Evolutionary conservation across 768 basidiomycete species (phyloP), one percentile per base, ranked within the genome.

Genomic region (Tricholoma matsutake): DNA sequence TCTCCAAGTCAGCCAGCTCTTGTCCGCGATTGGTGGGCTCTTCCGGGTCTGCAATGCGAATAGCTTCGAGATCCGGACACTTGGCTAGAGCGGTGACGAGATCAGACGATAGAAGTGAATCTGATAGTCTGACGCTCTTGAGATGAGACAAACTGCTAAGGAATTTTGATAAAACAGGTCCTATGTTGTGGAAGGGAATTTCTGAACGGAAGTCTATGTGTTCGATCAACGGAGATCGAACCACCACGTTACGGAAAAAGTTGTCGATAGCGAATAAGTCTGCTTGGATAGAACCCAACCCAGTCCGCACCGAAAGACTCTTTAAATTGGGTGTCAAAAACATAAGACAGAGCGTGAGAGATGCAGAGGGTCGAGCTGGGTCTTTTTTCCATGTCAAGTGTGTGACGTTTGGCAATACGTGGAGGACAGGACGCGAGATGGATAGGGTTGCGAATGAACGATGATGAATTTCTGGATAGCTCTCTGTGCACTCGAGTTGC

Each of bases 401-500:
- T 11, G 57, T 65, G 54, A 65, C 54, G 31, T 65, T 65, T 2
- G 64, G 64, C 6, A 63, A 54, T 41, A 65, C 54, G 56, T 63
- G 55, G 20, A 61, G 60, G 7, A 63, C 13, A 9, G 59, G 64
- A 1, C 64, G 62, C 11, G 57, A 32, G 32, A 65, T 51, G 54
- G 60, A 53, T 34, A 65, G 45, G 6, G 57, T 65, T 11, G 60
- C 31, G 22, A 61, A 63, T 16, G 57, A 28, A 11, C 49, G 41
- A 39, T 61, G 57, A 54, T 62, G 59, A 11, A 61, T 56, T 29
- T 57, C 37, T n/a, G 52, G 32, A 14, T 28, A 18, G 6, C 34
- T 10, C 25, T 63, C 63, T 54, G 59, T 73, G 60, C 63, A 65
- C 20, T 62, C 52, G 51, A 70, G 65, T 28, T 63, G 62, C 20